Base-by-base conservation (phyloP, 2,329 filamentous ascomycete species). In the Alternaria angustiovoidea region DNA sequence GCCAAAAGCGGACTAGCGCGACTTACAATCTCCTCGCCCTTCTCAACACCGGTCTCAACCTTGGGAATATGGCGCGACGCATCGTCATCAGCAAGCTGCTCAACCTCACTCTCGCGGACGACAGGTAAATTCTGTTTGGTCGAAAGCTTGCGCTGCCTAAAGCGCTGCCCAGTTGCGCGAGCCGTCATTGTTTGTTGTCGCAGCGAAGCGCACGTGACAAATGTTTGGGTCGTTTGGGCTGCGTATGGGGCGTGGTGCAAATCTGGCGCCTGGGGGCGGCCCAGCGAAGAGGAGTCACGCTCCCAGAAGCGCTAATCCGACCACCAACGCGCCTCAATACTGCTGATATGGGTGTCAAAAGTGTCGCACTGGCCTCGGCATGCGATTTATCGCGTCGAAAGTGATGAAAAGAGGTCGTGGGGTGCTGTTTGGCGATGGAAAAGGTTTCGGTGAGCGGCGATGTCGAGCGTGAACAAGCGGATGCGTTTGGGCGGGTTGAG, bases 1-100 rank as follows among this genome's bases (percentile, higher is more conserved):
- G 66, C 67, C 71, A 54, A 70, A 77, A 75, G 22, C 14, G 70
- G 74, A 39, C 65, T 73, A 76, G 74, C 64, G 73, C 56, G 58
- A 92, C 93, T 88, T 82, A 97, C 95, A 83, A 94, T 94, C 88
- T 98, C 94, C 82, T 99, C 95, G 67, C 89, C 92, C 79, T 96
- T 94, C 81, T 99, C 95, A 73, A 99, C 95, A 81, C 95, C 95
- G 69, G 94, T 97, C 78, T 95, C 93, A 78, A 97, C 93, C 75
- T 90, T 92, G 82, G 85, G 88, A 84, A 87, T 92, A 78, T 91
- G 90, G 71, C 91, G 91, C 78, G 94, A 89, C 73, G 91, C 88
- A 68, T 89, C 88, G 81, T 96, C 92, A 80, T 97, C 96, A 81
- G 93, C 88, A 75, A 85, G 87, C 76, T 90, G 86, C 77, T 97